A percentile compares a stretch with the other conserved stretches of the same genome.
phyloP scores from a whole-genome alignment of 106 monocot species.

The Dactylorhiza incarnata region DNA sequence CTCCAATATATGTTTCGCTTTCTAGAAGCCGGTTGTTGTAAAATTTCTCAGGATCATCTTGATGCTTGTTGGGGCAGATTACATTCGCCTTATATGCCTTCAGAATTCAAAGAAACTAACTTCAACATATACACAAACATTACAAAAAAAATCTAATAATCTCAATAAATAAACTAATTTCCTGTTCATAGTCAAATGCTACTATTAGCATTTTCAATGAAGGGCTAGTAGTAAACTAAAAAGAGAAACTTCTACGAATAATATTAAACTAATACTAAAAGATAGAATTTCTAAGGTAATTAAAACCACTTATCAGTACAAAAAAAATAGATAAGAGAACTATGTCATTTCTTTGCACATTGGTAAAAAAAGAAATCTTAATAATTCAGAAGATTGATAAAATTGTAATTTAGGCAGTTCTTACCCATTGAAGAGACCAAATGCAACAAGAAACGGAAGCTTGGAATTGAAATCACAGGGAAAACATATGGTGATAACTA shows the following conservation, averaged over 20 bases:
- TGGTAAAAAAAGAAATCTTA: background rate
- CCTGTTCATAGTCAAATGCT: background rate
- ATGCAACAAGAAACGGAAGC: background rate
- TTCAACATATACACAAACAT: constrained; percentile 6
- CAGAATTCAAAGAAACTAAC: constrained; percentile 6
- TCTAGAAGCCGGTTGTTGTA: constrained; percentile 83
- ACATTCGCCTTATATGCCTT: constrained; percentile 91
- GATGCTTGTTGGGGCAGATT: constrained; percentile 97
- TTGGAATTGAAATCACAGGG: background rate
- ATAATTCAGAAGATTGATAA: background rate
- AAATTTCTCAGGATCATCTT: constrained; percentile 80
- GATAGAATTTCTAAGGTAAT: background rate
- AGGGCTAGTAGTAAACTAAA: background rate
- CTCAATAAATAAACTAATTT: background rate
- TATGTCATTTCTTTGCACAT: background rate
- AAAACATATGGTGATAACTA: background rate
- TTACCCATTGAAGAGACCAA: background rate
- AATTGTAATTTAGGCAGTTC: background rate
- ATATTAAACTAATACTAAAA: background rate
- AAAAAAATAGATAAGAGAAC: background rate
- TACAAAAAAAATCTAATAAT: background rate
- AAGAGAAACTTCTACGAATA: background rate
- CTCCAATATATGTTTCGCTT: constrained; percentile 98
- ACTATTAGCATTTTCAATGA: background rate
- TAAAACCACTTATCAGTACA: background rate